A percentile compares a stretch with the other conserved stretches of the same genome.
phyloP scores from a whole-genome alignment of 306 rosid genomes.

The Glycine latifolia region DNA sequence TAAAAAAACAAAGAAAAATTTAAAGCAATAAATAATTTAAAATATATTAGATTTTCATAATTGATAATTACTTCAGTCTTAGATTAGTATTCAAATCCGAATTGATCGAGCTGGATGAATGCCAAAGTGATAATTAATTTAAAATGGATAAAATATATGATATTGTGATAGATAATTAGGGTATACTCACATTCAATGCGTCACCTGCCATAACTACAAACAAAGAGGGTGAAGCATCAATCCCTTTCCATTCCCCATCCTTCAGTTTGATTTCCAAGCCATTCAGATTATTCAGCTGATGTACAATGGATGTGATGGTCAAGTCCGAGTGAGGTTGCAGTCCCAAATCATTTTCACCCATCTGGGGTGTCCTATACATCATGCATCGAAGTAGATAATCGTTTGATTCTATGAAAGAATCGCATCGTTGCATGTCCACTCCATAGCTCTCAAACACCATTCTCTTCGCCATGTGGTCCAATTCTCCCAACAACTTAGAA shows the following conservation, averaged over 20 bases:
- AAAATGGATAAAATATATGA: too few relatives aligned
- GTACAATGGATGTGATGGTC: conserved; percentile 38
- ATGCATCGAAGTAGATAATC: conserved; percentile 47
- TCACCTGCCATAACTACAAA: conserved; percentile 57
- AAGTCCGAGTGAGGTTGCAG: conserved; percentile 48
- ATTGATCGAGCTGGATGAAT: too few relatives aligned
- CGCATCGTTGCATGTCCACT: conserved; percentile 37
- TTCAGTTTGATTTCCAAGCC: conserved; percentile 52
- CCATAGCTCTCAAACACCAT: conserved; percentile 62
- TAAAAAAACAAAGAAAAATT: too few relatives aligned
- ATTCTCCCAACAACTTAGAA: conserved; percentile 36
- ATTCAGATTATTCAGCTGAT: conserved; percentile 48
- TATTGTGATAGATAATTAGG: too few relatives aligned
- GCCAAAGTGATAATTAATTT: too few relatives aligned
- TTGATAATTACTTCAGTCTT: too few relatives aligned
- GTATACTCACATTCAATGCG: conserved; percentile 44
- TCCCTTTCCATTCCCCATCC: conserved; percentile 45
- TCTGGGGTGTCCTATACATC: conserved; percentile 39
- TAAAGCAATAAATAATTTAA: too few relatives aligned
- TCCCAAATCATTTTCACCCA: conserved; percentile 44
- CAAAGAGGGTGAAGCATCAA: conserved; percentile 39
- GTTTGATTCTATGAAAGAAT: conserved; percentile 38
- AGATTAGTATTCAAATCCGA: too few relatives aligned
- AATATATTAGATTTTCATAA: too few relatives aligned
- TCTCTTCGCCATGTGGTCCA: conserved; percentile 42